A percentile compares a stretch with the other conserved stretches of the same genome.
Evolutionary conservation across 352 stramenopile species (phyloP).

Genomic region (Peronospora belbahrii): DNA sequence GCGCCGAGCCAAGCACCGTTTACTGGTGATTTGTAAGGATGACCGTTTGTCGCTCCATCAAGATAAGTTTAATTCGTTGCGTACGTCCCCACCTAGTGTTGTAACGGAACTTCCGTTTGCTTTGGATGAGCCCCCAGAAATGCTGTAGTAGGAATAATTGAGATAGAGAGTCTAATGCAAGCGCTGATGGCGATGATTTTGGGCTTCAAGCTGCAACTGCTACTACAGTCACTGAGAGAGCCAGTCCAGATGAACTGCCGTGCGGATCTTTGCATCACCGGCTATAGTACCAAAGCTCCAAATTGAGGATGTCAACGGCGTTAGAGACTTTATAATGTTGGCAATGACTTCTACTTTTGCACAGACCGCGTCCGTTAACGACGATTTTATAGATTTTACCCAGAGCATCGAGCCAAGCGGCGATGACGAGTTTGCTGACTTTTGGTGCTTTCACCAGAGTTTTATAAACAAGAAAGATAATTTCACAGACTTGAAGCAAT

Average conservation of each 20-base stretch:
- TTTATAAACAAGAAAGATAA: slow-evolving; percentile 1
- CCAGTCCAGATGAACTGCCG: slow-evolving; percentile 1
- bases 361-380: neutral
- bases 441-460: slow-evolving; percentile 34
- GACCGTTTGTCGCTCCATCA: neutral
- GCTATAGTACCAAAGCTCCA: slow-evolving; percentile 6
- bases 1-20: neutral
- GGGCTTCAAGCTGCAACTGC: slow-evolving; percentile 6
- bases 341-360: slow-evolving; percentile 2
- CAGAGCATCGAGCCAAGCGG: slow-evolving; percentile 4
- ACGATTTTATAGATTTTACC: slow-evolving; percentile 11
- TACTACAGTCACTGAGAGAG: neutral
- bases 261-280: slow-evolving; percentile 10
- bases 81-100: neutral
- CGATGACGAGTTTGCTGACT: slow-evolving; percentile 25
- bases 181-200: slow-evolving; percentile 30
- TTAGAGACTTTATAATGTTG: slow-evolving; percentile 8
- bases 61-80: slow-evolving; percentile 1
- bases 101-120: neutral
- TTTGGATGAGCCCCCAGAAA: neutral
- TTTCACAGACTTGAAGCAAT: slow-evolving; percentile 22
- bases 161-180: neutral
- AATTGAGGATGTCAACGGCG: slow-evolving; percentile 6
- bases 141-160: neutral
- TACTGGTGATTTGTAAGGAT: neutral